These are phyloP conservation scores for Trichosporon sp. DNA, from an alignment of 1,284 basidiomycete species.

Conservation along the genomic window DNA sequence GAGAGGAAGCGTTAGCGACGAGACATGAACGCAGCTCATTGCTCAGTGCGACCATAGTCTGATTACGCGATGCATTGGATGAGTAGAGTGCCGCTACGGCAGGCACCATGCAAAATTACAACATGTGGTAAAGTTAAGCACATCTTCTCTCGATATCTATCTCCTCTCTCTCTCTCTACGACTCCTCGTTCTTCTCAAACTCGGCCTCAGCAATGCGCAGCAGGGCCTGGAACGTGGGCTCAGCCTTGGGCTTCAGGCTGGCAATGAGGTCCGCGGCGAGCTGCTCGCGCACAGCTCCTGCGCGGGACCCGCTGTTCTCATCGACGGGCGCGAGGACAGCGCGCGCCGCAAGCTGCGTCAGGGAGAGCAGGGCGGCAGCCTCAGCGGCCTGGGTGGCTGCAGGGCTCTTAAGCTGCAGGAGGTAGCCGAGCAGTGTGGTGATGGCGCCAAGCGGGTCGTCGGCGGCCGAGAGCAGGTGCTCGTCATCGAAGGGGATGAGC, in stretches of 20 bases:
- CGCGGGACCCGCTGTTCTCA: neutral
- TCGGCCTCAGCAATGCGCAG: conserved; percentile 56
- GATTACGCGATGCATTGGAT: neutral
- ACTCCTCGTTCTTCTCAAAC: conserved; percentile 8
- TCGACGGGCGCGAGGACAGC: conserved; percentile 6
- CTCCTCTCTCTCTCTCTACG: neutral
- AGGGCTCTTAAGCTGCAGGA: conserved; percentile 36
- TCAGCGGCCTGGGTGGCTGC: conserved; percentile 29
- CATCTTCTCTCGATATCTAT: neutral
- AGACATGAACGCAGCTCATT: neutral
- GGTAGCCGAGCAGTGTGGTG: conserved; percentile 62
- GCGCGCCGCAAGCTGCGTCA: conserved; percentile 54
- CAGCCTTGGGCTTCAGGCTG: conserved; percentile 58
- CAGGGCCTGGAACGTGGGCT: conserved; percentile 48
- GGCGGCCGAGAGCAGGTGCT: conserved; percentile 13
- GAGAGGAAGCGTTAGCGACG: too few relatives aligned
- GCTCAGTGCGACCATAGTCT: neutral
- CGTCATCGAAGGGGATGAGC: conserved; percentile 17
- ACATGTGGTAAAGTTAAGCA: neutral
- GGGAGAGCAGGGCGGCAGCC: conserved; percentile 40
- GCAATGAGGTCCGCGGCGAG: conserved; percentile 66
- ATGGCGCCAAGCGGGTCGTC: conserved; percentile 35
- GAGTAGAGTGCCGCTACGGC: neutral
- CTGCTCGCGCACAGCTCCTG: conserved; percentile 52
- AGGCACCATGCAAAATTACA: neutral